Evolutionary conservation across 2,329 filamentous ascomycete genomes (phyloP).

Genomic region (Microsporum audouinii): DNA sequence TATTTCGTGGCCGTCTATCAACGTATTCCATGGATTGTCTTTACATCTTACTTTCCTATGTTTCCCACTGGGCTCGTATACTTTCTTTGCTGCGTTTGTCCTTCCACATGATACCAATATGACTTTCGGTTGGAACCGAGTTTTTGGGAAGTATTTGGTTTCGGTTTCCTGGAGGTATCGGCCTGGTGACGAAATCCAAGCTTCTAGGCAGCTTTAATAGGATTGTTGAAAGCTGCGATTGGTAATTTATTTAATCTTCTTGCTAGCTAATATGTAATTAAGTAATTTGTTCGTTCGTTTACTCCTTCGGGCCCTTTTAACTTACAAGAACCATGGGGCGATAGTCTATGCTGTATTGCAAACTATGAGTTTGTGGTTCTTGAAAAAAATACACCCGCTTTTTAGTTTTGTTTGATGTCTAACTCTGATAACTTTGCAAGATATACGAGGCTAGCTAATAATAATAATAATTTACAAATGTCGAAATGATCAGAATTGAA

Average conservation of each 20-base stretch:
- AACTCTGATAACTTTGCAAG: not conserved
- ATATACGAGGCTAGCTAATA: not conserved
- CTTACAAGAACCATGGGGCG: not conserved
- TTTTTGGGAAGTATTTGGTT: not conserved
- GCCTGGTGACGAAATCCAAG: not conserved
- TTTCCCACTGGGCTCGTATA: not conserved
- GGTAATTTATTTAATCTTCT: not conserved
- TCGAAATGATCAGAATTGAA: too few relatives aligned
- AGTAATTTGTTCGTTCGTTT: not conserved
- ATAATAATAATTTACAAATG: too few relatives aligned
- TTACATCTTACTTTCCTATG: not conserved
- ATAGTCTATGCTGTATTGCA: not conserved
- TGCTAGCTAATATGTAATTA: not conserved
- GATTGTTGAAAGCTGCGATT: not conserved
- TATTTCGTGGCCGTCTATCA: too few relatives aligned
- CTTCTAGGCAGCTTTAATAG: not conserved
- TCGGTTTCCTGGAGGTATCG: not conserved
- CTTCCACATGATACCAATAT: conserved; percentile 1
- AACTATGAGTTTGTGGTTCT: not conserved
- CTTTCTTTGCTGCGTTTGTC: not conserved
- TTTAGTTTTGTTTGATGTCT: not conserved
- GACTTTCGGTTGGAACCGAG: not conserved
- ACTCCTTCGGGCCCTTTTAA: not conserved
- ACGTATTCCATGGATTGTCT: not conserved
- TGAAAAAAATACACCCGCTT: not conserved